phyloP scores from a whole-genome alignment of 2,329 filamentous ascomycete genomes.

The Fusarium goolgardi region DNA sequence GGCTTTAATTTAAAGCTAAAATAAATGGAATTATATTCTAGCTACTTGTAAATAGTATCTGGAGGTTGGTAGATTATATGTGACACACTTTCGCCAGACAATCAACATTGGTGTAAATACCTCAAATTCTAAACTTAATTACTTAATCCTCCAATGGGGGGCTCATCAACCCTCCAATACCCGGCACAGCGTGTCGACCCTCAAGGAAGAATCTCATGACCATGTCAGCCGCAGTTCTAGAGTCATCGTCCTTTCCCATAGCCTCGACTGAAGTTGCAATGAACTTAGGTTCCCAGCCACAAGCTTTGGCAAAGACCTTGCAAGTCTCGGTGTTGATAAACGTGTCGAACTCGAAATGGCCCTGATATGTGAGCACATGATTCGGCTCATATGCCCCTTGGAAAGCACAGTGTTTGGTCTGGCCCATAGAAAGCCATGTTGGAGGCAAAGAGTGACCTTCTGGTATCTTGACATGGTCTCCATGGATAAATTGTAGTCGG shows the following conservation, averaged over 20 bases:
- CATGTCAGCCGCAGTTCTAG: not conserved
- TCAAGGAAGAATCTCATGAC: conserved; percentile 10
- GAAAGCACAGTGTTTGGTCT: conserved; percentile 4
- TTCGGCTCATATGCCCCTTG: conserved; percentile 8
- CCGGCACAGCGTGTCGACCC: not conserved
- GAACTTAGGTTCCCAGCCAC: not conserved
- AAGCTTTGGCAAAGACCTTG: not conserved
- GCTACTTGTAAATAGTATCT: too few species aligned
- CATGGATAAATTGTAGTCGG: not conserved
- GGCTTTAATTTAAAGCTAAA: too few species aligned
- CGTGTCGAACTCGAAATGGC: conserved; percentile 1
- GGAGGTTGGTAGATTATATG: too few species aligned
- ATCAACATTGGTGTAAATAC: too few species aligned
- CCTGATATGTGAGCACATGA: conserved; percentile 6
- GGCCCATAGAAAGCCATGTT: conserved; percentile 2
- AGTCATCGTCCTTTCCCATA: conserved; percentile 1
- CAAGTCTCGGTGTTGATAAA: conserved; percentile 6
- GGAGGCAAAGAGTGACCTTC: not conserved
- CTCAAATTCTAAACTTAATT: too few species aligned
- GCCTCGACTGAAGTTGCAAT: not conserved
- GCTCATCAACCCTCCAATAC: not conserved
- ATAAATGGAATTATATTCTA: too few species aligned
- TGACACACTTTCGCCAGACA: too few species aligned
- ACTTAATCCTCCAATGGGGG: not conserved
- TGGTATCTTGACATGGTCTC: conserved; percentile 3